phyloP scores from a whole-genome alignment of 805 yeast genomes.

The Metschnikowia kofuensis region DNA sequence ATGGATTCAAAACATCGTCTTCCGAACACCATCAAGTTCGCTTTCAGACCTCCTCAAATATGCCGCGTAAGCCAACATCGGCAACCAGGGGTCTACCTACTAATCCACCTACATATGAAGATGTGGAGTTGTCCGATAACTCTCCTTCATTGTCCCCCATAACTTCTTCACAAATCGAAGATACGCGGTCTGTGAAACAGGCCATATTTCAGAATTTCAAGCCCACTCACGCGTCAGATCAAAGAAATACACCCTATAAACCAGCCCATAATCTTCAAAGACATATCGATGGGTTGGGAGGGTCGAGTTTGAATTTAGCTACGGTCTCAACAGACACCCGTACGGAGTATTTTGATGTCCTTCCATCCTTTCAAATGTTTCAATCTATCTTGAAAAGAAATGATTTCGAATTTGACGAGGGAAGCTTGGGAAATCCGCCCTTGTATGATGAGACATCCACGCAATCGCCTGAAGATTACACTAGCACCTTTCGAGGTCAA shows the following conservation, averaged over 20 bases:
- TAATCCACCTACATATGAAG: conserved; percentile 24
- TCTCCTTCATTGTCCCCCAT: conserved; percentile 11
- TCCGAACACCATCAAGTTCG: too few relatives aligned
- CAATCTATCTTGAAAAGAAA: conserved; percentile 47
- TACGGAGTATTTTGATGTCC: conserved; percentile 45
- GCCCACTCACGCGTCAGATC: conserved; percentile 9
- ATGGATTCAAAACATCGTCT: too few relatives aligned
- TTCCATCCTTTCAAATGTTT: conserved; percentile 71
- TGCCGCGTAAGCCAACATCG: background rate
- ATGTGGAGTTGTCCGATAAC: conserved; percentile 13
- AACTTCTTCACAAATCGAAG: conserved; percentile 1
- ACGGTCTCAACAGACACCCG: conserved; percentile 14
- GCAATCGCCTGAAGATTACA: conserved; percentile 8
- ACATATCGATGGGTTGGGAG: conserved; percentile 29
- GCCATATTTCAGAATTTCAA: background rate
- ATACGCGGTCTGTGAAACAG: background rate
- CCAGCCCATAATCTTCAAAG: conserved; percentile 36
- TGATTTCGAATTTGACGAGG: conserved; percentile 37
- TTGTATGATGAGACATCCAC: conserved; percentile 30
- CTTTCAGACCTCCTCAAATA: background rate
- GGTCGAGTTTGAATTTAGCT: conserved; percentile 7
- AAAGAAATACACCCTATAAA: conserved; percentile 26
- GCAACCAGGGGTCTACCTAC: conserved; percentile 5
- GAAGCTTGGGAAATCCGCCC: conserved; percentile 33
- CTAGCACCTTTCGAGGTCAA: background rate